phyloP scores from a whole-genome alignment of 345 rosid genomes.

The Aquilaria malaccensis region DNA sequence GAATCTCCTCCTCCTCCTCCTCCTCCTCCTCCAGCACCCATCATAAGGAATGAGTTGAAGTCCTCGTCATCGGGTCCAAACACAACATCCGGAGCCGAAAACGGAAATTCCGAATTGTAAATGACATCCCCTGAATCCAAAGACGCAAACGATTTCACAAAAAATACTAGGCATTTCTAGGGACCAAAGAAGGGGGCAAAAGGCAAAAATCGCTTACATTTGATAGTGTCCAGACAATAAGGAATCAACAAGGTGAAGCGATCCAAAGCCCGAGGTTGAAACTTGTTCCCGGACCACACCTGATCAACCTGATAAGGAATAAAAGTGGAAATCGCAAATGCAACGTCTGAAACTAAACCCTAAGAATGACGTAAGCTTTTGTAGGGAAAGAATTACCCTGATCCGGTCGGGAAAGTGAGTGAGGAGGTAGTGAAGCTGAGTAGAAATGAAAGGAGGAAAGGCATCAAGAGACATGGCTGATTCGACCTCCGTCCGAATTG shows the following conservation, averaged over 20 bases:
- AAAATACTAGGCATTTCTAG: too few relatives aligned
- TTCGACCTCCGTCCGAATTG: neutral
- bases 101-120: conserved; percentile 73
- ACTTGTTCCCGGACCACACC: conserved; percentile 72
- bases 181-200: too few relatives aligned
- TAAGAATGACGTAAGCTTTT: neutral
- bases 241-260: conserved; percentile 89
- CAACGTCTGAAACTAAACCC: conserved; percentile 4
- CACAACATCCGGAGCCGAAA: conserved; percentile 70
- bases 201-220: conserved; percentile 46
- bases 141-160: conserved; percentile 2
- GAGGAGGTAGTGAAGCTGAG: conserved; percentile 82
- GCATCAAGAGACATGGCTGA: conserved; percentile 50
- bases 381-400: conserved; percentile 33
- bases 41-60: conserved; percentile 46
- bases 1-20: conserved; percentile 22
- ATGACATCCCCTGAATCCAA: conserved; percentile 70
- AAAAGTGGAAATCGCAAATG: neutral
- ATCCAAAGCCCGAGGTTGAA: conserved; percentile 46
- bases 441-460: conserved; percentile 66
- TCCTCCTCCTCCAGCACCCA: conserved; percentile 25
- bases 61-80: conserved; percentile 78
- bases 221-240: conserved; percentile 71
- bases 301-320: conserved; percentile 60
- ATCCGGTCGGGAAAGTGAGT: conserved; percentile 45